Evolutionary conservation across 23 red algal species (phyloP).

Genomic region (Pyropia yezoensis): DNA sequence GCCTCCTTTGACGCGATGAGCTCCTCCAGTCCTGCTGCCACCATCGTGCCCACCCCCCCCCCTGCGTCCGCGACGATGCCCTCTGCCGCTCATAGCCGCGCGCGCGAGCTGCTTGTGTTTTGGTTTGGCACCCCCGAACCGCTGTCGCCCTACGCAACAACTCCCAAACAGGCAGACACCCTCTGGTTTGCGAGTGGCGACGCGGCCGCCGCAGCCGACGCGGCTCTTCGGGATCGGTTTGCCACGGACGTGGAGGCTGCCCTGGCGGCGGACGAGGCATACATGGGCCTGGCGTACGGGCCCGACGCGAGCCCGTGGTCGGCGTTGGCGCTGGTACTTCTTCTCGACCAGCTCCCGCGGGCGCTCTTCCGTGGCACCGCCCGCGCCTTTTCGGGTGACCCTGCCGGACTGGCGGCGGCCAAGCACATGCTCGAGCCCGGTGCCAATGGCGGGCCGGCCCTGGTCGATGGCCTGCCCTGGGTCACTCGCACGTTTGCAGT

Average conservation of each 20-base stretch:
- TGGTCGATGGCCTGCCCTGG: constrained; percentile 30
- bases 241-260: constrained; percentile 23
- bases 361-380: constrained; percentile 59
- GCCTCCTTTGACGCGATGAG: no score
- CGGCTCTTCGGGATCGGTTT: constrained; percentile 22
- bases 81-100: neutral
- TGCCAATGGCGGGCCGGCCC: constrained; percentile 11
- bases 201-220: constrained; percentile 17
- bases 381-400: constrained; percentile 59
- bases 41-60: no score
- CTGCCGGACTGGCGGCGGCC: constrained; percentile 7
- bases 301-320: constrained; percentile 12
- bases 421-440: constrained; percentile 11
- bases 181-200: constrained; percentile 19
- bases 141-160: constrained; percentile 1
- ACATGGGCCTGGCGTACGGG: constrained; percentile 16
- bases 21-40: no score
- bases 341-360: constrained; percentile 86
- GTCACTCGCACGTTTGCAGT: constrained; percentile 39
- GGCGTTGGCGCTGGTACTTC: constrained; percentile 47
- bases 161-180: neutral
- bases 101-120: constrained; percentile 24
- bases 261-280: constrained; percentile 13
- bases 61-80: no score
- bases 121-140: constrained; percentile 44